Evolutionary conservation across 2,329 filamentous ascomycete species (phyloP), one percentile per base, ranked within the genome.

Genomic region (Pseudogymnoascus sp.): DNA sequence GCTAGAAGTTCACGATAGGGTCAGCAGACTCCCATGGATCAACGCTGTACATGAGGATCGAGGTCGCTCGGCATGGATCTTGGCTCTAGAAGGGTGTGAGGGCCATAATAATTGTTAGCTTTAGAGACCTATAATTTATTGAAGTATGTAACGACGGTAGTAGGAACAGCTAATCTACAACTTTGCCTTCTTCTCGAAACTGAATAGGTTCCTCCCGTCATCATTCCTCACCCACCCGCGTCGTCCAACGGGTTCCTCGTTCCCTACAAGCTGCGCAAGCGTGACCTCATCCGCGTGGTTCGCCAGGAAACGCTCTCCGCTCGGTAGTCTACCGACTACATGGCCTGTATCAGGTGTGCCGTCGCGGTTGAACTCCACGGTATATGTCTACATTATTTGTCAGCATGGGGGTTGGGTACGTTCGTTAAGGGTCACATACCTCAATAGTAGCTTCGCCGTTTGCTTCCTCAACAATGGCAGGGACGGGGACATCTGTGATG

Each of bases 341-440:
- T 80, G 78, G 1, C 79, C 84, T 31, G 71, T 70, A 13, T 73
- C 63, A 0, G 83, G 82, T 0, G 69, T 75, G 3, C 81, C 82
- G 63, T 81, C 76, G 3, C 83, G 77, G 26, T 75, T 73, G 68
- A 81, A 87, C 61, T 85, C 80, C 1, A 86, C 81, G 0, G 84
- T 87, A 63, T 86, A 87, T 9, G 84, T 86, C 81, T 85, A 66
- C 31, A 59, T 28, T 1, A 1, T 57, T 17, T 3, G n/a, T 57
- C 33, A 57, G 28, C n/a, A 21, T 0, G 10, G 8, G n/a, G 1
- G 3, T 3, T 4, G 2, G 15, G 2, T 13, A 10, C 5, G 5
- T 1, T 1, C 13, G 7, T 4, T 2, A 4, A 26, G n/a, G 33
- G 33, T 26, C 8, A 72, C 74, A 67, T 72, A 83, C 82, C 76